These are phyloP conservation scores for Malus hybrid DNA, from an alignment of 331 rosid genomes.

Conservation along the genomic window DNA sequence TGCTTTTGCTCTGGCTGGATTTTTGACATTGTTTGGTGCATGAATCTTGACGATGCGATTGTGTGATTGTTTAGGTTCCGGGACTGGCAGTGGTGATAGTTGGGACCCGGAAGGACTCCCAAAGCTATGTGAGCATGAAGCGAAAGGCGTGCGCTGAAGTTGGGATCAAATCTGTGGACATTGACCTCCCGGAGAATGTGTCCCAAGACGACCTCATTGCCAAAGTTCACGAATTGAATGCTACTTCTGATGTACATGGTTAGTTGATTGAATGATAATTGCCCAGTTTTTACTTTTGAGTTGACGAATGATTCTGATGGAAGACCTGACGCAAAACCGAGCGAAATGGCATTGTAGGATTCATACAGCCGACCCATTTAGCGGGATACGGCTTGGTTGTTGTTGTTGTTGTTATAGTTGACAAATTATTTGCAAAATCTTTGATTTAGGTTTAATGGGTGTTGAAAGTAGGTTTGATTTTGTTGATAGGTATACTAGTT, in stretches of 20 bases:
- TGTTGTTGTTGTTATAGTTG: too few species aligned
- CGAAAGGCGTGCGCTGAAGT: constrained; percentile 85
- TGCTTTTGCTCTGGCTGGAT: constrained; percentile 8
- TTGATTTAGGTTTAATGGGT: not conserved
- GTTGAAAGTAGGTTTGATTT: not conserved
- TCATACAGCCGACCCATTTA: too few species aligned
- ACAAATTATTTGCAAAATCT: not conserved
- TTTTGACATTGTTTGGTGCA: not conserved
- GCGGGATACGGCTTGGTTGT: too few species aligned
- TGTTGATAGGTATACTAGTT: constrained; percentile 66
- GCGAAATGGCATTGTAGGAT: too few species aligned
- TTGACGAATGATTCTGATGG: too few species aligned
- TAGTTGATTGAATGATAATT: not conserved
- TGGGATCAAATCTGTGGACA: constrained; percentile 69
- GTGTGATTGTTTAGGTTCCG: constrained; percentile 45
- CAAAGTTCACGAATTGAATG: constrained; percentile 60
- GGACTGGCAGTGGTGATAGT: constrained; percentile 91
- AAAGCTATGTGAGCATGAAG: constrained; percentile 75
- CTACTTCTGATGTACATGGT: constrained; percentile 71
- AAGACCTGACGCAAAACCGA: too few species aligned
- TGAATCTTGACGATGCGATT: not conserved
- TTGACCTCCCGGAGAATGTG: constrained; percentile 66
- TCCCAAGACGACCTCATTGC: constrained; percentile 53
- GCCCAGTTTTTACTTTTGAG: not conserved
- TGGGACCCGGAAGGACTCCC: constrained; percentile 78